Conservation (phyloP, 1,139 yeast genomes). For the Lodderomyces orthopsilosis region DNA sequence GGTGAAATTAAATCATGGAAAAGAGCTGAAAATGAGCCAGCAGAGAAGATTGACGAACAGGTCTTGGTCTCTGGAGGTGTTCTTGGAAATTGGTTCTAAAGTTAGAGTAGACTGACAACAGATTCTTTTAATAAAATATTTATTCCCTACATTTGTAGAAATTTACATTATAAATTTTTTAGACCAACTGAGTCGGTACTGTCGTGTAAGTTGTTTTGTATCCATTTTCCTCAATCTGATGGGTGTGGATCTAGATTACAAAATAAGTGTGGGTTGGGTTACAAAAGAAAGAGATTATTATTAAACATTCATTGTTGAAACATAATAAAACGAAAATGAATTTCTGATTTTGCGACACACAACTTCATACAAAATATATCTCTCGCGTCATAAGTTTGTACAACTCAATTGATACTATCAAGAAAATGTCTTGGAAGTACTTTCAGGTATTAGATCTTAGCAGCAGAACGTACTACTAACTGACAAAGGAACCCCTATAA, state of each 20-base stretch:
- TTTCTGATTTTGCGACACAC: neutral
- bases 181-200: neutral
- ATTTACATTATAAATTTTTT: too few relatives aligned
- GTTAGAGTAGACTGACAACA: neutral
- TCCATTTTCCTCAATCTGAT: too few relatives aligned
- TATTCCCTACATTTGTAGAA: too few relatives aligned
- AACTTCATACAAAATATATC: neutral
- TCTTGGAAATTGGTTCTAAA: conserved; percentile 21
- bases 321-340: neutral
- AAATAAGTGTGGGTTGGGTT: neutral
- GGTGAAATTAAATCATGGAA: conserved; percentile 73
- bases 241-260: neutral
- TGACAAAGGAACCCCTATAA: neutral
- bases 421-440: neutral
- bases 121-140: too few relatives aligned
- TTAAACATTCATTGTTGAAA: conserved; percentile 4
- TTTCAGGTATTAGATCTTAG: neutral
- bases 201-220: neutral
- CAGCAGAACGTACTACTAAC: neutral
- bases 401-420: neutral
- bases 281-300: neutral
- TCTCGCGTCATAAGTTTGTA: neutral
- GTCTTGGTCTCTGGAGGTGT: conserved; percentile 50
- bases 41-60: conserved; percentile 53
- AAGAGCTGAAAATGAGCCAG: conserved; percentile 55